These are phyloP conservation scores for Breviolum minutum DNA, from an alignment of 73 alveolate species.

Conservation along the genomic window DNA sequence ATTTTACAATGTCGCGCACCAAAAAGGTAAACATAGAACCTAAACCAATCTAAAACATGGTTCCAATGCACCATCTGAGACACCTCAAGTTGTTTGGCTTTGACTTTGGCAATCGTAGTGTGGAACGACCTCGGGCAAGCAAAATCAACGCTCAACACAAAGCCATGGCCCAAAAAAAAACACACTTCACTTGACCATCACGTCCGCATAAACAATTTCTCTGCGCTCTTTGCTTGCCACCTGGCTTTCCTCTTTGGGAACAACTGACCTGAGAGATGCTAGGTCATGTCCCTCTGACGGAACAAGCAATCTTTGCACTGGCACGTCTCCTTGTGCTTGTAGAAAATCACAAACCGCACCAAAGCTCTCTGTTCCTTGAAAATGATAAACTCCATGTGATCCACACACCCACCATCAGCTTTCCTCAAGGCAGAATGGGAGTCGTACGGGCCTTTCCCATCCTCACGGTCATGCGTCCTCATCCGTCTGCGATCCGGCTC, in stretches of 20 bases:
- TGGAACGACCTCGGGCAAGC: too few relatives aligned
- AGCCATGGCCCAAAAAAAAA: too few relatives aligned
- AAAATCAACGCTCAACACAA: too few relatives aligned
- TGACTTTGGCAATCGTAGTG: too few relatives aligned
- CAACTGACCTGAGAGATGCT: background rate
- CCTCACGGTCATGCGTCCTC: background rate
- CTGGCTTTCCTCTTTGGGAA: background rate
- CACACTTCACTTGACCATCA: too few relatives aligned
- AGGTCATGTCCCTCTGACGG: background rate
- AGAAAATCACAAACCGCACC: background rate
- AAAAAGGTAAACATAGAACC: too few relatives aligned
- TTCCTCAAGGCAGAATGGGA: background rate
- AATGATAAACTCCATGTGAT: slow-evolving; percentile 19
- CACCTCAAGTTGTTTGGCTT: too few relatives aligned
- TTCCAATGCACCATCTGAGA: too few relatives aligned
- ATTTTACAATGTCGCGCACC: too few relatives aligned
- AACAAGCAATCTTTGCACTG: background rate
- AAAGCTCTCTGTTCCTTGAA: background rate
- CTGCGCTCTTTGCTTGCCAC: too few relatives aligned
- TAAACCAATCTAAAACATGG: too few relatives aligned
- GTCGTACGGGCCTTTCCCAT: background rate
- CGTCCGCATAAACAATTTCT: too few relatives aligned
- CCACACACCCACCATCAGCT: slow-evolving; percentile 16
- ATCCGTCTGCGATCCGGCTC: background rate
- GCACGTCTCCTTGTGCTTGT: background rate